A percentile compares a stretch with the other conserved stretches of the same genome.
phyloP scores from a whole-genome alignment of 2,329 filamentous ascomycete genomes.

The Phaeoacremonium minimum region DNA sequence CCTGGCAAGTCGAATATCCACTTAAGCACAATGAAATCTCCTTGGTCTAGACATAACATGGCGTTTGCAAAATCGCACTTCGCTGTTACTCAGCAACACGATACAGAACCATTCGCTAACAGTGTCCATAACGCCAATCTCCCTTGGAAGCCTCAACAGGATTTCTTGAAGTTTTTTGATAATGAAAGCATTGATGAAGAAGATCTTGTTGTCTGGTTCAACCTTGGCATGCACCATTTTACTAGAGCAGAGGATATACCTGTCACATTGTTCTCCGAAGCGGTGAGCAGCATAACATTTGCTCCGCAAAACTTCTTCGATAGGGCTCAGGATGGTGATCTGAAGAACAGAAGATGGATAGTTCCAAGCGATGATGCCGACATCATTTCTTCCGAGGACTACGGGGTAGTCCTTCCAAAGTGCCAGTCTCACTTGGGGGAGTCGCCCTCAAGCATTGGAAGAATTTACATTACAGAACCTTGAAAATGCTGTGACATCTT shows the following conservation, averaged over 20 bases:
- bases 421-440: conserved; percentile 22
- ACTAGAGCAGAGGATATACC: conserved; percentile 33
- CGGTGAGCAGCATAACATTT: conserved; percentile 24
- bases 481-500: neutral
- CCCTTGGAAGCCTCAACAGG: conserved; percentile 30
- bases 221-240: conserved; percentile 46
- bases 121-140: conserved; percentile 9
- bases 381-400: conserved; percentile 19
- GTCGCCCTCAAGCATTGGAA: conserved; percentile 13
- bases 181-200: conserved; percentile 35
- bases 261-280: conserved; percentile 25
- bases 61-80: conserved; percentile 40
- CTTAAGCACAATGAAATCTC: conserved; percentile 38
- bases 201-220: conserved; percentile 42
- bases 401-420: conserved; percentile 22
- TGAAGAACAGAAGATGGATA: conserved; percentile 27
- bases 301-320: conserved; percentile 27
- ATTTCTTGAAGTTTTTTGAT: conserved; percentile 46
- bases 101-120: conserved; percentile 22
- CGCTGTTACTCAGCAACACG: conserved; percentile 39
- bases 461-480: neutral
- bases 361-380: conserved; percentile 14
- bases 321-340: conserved; percentile 28
- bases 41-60: conserved; percentile 31
- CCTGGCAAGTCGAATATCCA: conserved; percentile 29